These are phyloP conservation scores for Mortierella sp. DNA, from an alignment of 371 early-diverging fungal species.

Conservation along the genomic window DNA sequence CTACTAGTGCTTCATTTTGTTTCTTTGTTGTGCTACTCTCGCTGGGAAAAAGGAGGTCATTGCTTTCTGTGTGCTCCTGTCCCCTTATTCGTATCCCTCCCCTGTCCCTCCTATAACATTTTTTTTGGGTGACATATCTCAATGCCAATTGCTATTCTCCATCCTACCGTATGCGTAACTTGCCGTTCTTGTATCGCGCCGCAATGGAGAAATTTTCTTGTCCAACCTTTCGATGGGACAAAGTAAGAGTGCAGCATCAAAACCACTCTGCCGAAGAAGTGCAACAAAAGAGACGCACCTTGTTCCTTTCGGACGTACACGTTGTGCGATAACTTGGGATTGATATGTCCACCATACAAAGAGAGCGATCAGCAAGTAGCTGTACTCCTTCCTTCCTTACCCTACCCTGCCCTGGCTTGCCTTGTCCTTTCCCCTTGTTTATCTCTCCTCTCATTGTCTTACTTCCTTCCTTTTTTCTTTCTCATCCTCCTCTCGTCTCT, in stretches of 20 bases:
- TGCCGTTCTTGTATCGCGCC: background rate
- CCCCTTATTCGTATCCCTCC: background rate
- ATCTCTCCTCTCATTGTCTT: background rate
- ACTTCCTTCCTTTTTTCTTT: background rate
- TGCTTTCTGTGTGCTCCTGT: too few species aligned
- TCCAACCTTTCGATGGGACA: background rate
- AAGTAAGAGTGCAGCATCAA: background rate
- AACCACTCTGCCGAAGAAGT: background rate
- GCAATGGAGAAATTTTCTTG: background rate
- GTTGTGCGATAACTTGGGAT: background rate
- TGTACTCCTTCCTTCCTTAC: background rate
- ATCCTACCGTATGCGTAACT: background rate
- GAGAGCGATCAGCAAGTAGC: background rate
- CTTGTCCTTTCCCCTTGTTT: background rate
- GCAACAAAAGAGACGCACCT: background rate
- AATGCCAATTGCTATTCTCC: background rate
- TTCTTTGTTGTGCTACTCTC: background rate
- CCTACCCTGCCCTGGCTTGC: background rate
- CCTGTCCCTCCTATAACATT: background rate
- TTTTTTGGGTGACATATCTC: background rate
- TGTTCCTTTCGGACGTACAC: background rate
- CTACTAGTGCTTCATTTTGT: background rate
- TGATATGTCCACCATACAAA: background rate
- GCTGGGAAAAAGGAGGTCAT: background rate
- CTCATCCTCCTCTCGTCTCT: background rate